phyloP scores from a whole-genome alignment of 441 rosid genomes.

The Geranium incanum region DNA sequence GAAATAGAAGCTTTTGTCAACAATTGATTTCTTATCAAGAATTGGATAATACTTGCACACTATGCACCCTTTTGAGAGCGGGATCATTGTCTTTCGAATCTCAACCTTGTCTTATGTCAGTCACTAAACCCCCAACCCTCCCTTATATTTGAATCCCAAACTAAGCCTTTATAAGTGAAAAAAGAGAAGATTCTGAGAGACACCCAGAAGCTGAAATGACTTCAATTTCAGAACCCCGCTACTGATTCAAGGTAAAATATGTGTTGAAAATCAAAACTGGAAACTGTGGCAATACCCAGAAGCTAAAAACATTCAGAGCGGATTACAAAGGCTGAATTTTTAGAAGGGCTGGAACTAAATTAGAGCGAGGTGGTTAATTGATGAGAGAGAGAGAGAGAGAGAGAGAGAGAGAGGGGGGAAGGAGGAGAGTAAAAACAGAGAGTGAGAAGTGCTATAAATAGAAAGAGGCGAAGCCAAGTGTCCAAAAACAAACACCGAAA shows the following conservation, averaged over 20 bases:
- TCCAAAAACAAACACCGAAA: conserved; percentile 52
- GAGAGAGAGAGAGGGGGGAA: conserved; percentile 17
- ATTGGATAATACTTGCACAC: conserved; percentile 49
- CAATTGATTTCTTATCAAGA: conserved; percentile 43
- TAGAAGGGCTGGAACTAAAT: background rate
- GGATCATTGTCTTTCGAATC: conserved; percentile 45
- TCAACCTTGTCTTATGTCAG: conserved; percentile 26
- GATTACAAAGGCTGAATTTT: background rate
- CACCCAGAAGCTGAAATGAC: conserved; percentile 27
- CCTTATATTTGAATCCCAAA: conserved; percentile 11
- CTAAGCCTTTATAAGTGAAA: background rate
- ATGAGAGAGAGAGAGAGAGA: conserved; percentile 20
- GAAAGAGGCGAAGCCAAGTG: conserved; percentile 12
- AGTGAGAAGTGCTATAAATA: conserved; percentile 31
- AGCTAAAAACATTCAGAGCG: conserved; percentile 25
- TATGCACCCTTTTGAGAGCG: conserved; percentile 23
- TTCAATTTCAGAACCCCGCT: conserved; percentile 11
- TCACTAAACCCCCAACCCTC: conserved; percentile 12
- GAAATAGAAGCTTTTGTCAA: conserved; percentile 60
- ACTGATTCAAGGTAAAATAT: background rate
- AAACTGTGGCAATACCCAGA: conserved; percentile 10
- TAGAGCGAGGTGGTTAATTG: too few species aligned
- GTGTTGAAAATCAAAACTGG: background rate
- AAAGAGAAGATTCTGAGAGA: conserved; percentile 6
- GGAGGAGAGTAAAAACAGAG: conserved; percentile 27